Percentiles rank a stretch among this genome's conserved stretches.
Evolutionary conservation across 1,139 yeast genomes (phyloP).

Genomic region (Wickerhamomyces sp.): DNA sequence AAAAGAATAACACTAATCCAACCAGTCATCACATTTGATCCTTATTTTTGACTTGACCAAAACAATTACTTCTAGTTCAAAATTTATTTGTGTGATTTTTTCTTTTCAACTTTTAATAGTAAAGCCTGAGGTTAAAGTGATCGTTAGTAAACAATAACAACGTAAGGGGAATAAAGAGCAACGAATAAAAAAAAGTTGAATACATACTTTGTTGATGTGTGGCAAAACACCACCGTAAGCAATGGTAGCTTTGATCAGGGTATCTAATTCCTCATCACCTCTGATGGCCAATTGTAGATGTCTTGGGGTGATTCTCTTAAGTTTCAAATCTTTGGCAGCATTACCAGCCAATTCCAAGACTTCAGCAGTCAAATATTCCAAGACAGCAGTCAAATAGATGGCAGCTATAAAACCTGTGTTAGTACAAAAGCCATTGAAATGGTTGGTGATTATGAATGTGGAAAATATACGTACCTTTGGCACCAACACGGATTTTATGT

Average conservation of each 20-base stretch:
- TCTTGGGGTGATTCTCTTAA: slow-evolving; percentile 98
- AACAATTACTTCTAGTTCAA: neutral
- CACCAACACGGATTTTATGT: slow-evolving; percentile 92
- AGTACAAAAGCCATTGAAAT: slow-evolving; percentile 6
- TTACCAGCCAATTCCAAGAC: slow-evolving; percentile 98
- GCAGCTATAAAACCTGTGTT: slow-evolving; percentile 49
- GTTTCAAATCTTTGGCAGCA: slow-evolving; percentile 97
- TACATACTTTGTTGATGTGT: slow-evolving; percentile 69
- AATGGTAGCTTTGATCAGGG: slow-evolving; percentile 92
- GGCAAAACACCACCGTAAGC: slow-evolving; percentile 99
- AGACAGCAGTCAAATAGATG: slow-evolving; percentile 91
- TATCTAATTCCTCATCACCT: slow-evolving; percentile 98
- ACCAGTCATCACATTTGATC: neutral
- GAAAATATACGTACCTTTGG: slow-evolving; percentile 43
- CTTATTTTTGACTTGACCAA: neutral
- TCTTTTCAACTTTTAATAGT: slow-evolving; percentile 87
- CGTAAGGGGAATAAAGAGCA: neutral
- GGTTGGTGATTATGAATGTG: neutral
- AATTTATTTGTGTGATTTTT: slow-evolving; percentile 35
- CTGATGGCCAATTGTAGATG: slow-evolving; percentile 97
- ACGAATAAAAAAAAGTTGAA: neutral
- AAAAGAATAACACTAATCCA: slow-evolving; percentile 1
- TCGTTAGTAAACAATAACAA: slow-evolving; percentile 3
- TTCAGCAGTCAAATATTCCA: slow-evolving; percentile 97
- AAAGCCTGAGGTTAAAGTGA: slow-evolving; percentile 41